A percentile compares a stretch with the other conserved stretches of the same genome.
Conservation (phyloP, 2,329 filamentous ascomycete genomes). For the Ascochyta lentis region DNA sequence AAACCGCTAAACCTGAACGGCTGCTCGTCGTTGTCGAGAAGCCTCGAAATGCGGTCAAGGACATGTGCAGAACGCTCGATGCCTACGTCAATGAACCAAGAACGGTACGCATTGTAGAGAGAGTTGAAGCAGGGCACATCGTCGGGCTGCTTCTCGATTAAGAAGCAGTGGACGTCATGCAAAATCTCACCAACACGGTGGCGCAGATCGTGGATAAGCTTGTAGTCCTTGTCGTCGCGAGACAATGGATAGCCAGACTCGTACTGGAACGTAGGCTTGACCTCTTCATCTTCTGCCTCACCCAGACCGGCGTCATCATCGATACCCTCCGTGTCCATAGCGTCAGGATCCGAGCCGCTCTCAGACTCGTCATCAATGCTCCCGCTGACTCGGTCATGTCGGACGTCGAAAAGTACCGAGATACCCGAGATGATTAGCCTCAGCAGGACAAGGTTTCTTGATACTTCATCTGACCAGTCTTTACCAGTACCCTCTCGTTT, state of each 20-base stretch:
- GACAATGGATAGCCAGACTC: constrained; percentile 84
- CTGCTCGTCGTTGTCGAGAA: constrained; percentile 85
- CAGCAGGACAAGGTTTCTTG: constrained; percentile 84
- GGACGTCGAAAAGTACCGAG: constrained; percentile 84
- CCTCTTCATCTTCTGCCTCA: constrained; percentile 78
- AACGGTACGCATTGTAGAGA: constrained; percentile 88
- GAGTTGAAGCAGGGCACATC: constrained; percentile 95
- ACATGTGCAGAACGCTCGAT: constrained; percentile 95
- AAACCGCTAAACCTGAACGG: constrained; percentile 95
- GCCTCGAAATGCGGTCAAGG: constrained; percentile 81
- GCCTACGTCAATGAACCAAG: constrained; percentile 97
- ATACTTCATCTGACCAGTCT: constrained; percentile 98
- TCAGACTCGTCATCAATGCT: constrained; percentile 59
- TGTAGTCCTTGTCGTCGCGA: constrained; percentile 66
- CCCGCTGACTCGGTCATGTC: constrained; percentile 47
- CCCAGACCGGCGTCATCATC: constrained; percentile 63
- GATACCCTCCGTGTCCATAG: constrained; percentile 54
- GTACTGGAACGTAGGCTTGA: constrained; percentile 87
- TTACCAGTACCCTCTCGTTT: constrained; percentile 95
- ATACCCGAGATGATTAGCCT: constrained; percentile 90
- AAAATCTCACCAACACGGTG: constrained; percentile 80
- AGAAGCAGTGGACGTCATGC: constrained; percentile 83
- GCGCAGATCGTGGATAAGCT: constrained; percentile 78
- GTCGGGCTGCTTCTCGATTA: constrained; percentile 85
- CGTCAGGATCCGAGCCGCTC: constrained; percentile 48